phyloP scores from a whole-genome alignment of 164 flowering plant species.

The Santalum album region DNA sequence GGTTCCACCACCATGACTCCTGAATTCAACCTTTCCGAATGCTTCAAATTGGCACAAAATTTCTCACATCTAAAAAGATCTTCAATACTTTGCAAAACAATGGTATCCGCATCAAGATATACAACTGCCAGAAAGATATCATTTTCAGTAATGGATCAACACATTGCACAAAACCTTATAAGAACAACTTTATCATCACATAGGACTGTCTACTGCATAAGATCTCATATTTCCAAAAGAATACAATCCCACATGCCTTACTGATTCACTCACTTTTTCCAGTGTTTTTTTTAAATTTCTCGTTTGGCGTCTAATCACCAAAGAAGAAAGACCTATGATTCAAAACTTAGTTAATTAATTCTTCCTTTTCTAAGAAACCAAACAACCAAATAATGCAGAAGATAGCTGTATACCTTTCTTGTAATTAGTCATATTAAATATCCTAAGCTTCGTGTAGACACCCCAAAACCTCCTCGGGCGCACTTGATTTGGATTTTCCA shows the following conservation, averaged over 20 bases:
- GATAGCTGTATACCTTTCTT: slow-evolving; percentile 53
- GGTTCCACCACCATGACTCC: slow-evolving; percentile 99
- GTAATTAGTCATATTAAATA: slow-evolving; percentile 86
- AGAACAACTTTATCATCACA: too few relatives aligned
- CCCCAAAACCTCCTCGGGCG: slow-evolving; percentile 98
- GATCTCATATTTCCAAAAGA: not conserved
- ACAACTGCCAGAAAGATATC: slow-evolving; percentile 50
- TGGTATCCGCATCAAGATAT: slow-evolving; percentile 98
- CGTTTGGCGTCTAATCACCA: not conserved
- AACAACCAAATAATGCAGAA: not conserved
- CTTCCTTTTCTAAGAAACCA: not conserved
- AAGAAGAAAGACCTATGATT: not conserved
- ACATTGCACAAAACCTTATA: slow-evolving; percentile 5
- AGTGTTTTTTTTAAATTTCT: too few relatives aligned
- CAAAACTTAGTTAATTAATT: not conserved
- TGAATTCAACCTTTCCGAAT: slow-evolving; percentile 94
- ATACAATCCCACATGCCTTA: not conserved
- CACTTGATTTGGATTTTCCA: slow-evolving; percentile 89
- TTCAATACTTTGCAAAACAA: slow-evolving; percentile 81
- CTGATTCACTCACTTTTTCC: not conserved
- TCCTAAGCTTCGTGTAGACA: slow-evolving; percentile 90
- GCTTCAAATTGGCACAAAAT: slow-evolving; percentile 97
- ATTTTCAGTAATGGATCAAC: not conserved
- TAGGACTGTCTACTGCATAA: not conserved
- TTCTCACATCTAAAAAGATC: slow-evolving; percentile 87